Percentiles rank a stretch among this genome's conserved stretches.
Conservation (phyloP, 192 early-diverging fungal species). For the Coemansia sp. region DNA sequence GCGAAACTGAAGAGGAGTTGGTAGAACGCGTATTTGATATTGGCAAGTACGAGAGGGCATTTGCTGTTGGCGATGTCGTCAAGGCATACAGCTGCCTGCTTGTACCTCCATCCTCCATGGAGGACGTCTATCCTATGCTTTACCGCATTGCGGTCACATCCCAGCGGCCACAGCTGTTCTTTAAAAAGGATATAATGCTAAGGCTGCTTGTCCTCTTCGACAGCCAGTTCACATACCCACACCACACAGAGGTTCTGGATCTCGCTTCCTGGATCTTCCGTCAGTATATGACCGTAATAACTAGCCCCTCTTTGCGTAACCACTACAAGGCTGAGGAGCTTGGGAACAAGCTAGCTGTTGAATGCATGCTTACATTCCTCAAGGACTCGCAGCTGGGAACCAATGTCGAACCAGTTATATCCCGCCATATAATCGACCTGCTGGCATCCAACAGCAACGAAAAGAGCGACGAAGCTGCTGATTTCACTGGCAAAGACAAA, state of each 20-base stretch:
- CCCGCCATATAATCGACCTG: slow-evolving; percentile 33
- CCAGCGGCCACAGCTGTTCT: slow-evolving; percentile 39
- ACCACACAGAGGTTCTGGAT: slow-evolving; percentile 35
- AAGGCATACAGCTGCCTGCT: slow-evolving; percentile 38
- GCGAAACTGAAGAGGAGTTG: slow-evolving; percentile 13
- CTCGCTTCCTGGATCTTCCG: slow-evolving; percentile 49
- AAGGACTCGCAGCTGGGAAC: slow-evolving; percentile 24
- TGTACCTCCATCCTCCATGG: slow-evolving; percentile 31
- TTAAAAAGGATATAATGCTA: slow-evolving; percentile 28
- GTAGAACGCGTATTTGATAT: slow-evolving; percentile 43
- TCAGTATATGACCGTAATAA: slow-evolving; percentile 44
- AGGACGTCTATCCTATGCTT: slow-evolving; percentile 48
- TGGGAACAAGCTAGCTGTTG: slow-evolving; percentile 32
- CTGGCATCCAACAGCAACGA: slow-evolving; percentile 8
- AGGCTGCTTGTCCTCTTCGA: slow-evolving; percentile 42
- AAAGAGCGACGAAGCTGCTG: background rate
- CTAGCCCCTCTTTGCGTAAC: slow-evolving; percentile 23
- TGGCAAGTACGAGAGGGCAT: slow-evolving; percentile 32
- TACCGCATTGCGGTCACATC: slow-evolving; percentile 37
- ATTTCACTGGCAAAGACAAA: background rate
- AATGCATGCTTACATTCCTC: slow-evolving; percentile 44
- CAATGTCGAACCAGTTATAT: slow-evolving; percentile 34
- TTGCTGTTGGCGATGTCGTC: slow-evolving; percentile 41
- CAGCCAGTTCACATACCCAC: slow-evolving; percentile 26
- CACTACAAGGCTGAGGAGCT: slow-evolving; percentile 39